These are phyloP conservation scores for Corylus heterophylla DNA, from an alignment of 306 rosid genomes.

Conservation along the genomic window DNA sequence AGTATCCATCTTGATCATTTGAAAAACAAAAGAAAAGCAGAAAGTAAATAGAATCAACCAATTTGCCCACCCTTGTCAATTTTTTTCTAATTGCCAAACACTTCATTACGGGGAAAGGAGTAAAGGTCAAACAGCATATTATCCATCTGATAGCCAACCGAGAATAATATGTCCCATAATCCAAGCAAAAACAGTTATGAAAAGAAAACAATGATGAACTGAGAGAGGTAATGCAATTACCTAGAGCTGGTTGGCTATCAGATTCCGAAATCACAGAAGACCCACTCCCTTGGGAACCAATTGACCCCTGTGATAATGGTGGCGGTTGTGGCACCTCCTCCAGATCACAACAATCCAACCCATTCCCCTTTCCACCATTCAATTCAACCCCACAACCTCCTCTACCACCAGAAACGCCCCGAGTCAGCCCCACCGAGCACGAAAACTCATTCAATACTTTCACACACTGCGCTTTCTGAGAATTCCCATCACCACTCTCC, in stretches of 20 bases:
- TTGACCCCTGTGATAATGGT: slow-evolving; percentile 33
- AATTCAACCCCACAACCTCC: slow-evolving; percentile 33
- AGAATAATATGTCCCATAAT: background rate
- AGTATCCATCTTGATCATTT: background rate
- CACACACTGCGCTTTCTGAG: slow-evolving; percentile 34
- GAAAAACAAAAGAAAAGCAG: background rate
- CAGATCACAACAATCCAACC: background rate
- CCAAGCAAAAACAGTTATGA: background rate
- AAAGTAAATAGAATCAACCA: background rate
- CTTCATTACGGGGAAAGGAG: background rate
- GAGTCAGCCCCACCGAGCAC: slow-evolving; percentile 30
- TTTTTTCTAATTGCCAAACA: slow-evolving; percentile 4
- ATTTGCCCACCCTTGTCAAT: background rate
- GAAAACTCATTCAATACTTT: slow-evolving; percentile 23
- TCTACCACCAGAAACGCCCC: slow-evolving; percentile 12
- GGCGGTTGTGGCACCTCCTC: slow-evolving; percentile 21
- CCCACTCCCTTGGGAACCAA: slow-evolving; percentile 51
- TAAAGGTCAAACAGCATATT: background rate
- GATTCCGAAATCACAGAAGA: slow-evolving; percentile 54
- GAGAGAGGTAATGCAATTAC: slow-evolving; percentile 18
- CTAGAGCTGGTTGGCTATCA: slow-evolving; percentile 46
- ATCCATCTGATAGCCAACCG: background rate
- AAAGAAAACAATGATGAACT: background rate
- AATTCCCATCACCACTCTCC: slow-evolving; percentile 15
- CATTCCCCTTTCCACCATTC: slow-evolving; percentile 15